Evolutionary conservation across 805 yeast genomes (phyloP).

Genomic region (Helenozyma rhizophorensis): DNA sequence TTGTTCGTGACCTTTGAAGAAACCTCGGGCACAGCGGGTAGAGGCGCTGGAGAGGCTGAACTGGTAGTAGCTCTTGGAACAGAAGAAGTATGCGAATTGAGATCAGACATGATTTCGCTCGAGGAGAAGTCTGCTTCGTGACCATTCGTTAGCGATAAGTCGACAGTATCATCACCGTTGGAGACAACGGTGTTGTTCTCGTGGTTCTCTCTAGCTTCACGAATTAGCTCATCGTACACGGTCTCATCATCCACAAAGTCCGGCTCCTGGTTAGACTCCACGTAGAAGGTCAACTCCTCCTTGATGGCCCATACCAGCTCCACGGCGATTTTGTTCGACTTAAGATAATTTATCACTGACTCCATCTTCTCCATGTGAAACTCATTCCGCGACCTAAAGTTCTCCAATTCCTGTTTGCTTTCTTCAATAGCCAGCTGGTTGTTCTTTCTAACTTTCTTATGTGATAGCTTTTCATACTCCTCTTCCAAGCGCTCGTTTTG

Average conservation of each 20-base stretch:
- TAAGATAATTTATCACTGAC: slow-evolving; percentile 26
- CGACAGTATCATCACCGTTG: slow-evolving; percentile 2
- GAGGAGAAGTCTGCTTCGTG: not conserved
- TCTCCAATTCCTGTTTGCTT: slow-evolving; percentile 38
- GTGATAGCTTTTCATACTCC: slow-evolving; percentile 37
- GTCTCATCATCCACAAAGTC: slow-evolving; percentile 35
- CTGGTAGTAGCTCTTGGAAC: slow-evolving; percentile 1
- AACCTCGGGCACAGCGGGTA: not conserved
- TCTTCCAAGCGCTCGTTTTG: slow-evolving; percentile 34
- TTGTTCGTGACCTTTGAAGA: slow-evolving; percentile 4
- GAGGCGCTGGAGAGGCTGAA: not conserved
- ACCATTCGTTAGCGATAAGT: slow-evolving; percentile 5
- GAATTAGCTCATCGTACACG: slow-evolving; percentile 39
- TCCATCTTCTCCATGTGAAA: slow-evolving; percentile 36
- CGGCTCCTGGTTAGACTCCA: slow-evolving; percentile 36
- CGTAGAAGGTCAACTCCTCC: slow-evolving; percentile 36
- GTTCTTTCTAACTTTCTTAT: slow-evolving; percentile 37
- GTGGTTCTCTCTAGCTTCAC: slow-evolving; percentile 17
- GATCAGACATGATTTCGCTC: not conserved
- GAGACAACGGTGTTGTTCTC: slow-evolving; percentile 8
- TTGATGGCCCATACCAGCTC: slow-evolving; percentile 26
- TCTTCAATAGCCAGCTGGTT: slow-evolving; percentile 32
- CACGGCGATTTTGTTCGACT: slow-evolving; percentile 14
- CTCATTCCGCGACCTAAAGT: slow-evolving; percentile 25
- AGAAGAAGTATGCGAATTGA: not conserved